phyloP scores from a whole-genome alignment of 257 asterid genomes.

The Prunella vulgaris region DNA sequence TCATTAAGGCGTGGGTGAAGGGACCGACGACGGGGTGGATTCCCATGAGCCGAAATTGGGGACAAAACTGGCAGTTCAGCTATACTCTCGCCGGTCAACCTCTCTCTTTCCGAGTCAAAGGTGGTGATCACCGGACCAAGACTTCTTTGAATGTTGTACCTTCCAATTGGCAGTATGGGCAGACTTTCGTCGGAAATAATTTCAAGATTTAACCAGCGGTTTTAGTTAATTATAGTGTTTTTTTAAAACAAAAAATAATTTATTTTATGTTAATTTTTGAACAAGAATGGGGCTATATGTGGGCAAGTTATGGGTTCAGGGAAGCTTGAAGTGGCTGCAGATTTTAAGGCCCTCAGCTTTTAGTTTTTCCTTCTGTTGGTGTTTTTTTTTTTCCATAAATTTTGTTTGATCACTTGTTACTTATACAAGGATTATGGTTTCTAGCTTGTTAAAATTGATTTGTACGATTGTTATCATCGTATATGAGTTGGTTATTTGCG shows the following conservation, averaged over 20 bases:
- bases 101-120: constrained; percentile 58
- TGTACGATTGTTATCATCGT: no score
- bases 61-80: constrained; percentile 75
- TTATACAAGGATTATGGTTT: neutral
- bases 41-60: constrained; percentile 73
- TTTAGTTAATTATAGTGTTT: neutral
- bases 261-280: neutral
- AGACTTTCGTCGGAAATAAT: constrained; percentile 60
- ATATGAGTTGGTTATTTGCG: neutral
- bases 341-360: constrained; percentile 46
- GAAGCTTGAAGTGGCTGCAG: constrained; percentile 55
- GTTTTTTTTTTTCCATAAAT: neutral
- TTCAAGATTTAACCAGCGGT: constrained; percentile 35
- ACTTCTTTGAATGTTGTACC: constrained; percentile 66
- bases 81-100: constrained; percentile 45
- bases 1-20: constrained; percentile 51
- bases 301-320: no score
- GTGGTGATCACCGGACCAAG: constrained; percentile 54
- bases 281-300: neutral
- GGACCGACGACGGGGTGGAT: constrained; percentile 66
- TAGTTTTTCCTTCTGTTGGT: neutral
- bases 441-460: neutral
- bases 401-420: neutral
- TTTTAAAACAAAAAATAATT: neutral
- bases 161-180: constrained; percentile 72